Evolutionary conservation across 2,329 filamentous ascomycete species (phyloP), one percentile per base, ranked within the genome.

Genomic region (Colletotrichum ledebouriae): DNA sequence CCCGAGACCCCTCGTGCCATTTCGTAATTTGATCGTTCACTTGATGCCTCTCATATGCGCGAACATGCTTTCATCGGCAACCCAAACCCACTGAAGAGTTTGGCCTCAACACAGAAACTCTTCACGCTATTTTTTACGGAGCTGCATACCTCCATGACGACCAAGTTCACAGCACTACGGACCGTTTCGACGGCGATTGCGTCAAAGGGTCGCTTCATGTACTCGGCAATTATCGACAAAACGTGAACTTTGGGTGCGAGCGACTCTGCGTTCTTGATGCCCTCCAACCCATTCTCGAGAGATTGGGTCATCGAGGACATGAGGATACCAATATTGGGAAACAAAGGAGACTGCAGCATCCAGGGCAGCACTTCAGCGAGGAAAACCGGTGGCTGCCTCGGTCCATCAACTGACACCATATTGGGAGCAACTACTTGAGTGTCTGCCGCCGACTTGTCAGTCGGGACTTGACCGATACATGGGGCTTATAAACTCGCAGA

Each of bases 21-120:
- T 74, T 9, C 72, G 69, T 2, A 73, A 69, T 12, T 63, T 58
- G 9, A 78, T 69, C 71, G 78, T 76, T n/a, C 75, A 73, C 60
- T 70, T 72, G 41, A 78, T 72, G 9, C 76, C 77, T 39, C 69
- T 72, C 70, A 78, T 72, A 57, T 78, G 77, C 22, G 74, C 74
- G 47, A 74, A 65, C 70, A 77, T 76, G 53, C 71, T 75, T 13
- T 73, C 73, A 13, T 77, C 75, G 7, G 73, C 70, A 22, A 76
- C 72, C 71, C 70, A 73, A 13, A 71, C 72, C 73, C 73, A 74
- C 63, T 61, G 42, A 7, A 3, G 34, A 2, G 6, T 12, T 61
- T 25, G 44, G 47, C 25, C 29, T 6, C 13, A 1, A 11, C 15
- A 33, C 59, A 41, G 58, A 13, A 15, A 3, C 50, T 13, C 25